Conservation (phyloP, 2,329 filamentous ascomycete genomes). For the Mycocentrospora acerina region DNA sequence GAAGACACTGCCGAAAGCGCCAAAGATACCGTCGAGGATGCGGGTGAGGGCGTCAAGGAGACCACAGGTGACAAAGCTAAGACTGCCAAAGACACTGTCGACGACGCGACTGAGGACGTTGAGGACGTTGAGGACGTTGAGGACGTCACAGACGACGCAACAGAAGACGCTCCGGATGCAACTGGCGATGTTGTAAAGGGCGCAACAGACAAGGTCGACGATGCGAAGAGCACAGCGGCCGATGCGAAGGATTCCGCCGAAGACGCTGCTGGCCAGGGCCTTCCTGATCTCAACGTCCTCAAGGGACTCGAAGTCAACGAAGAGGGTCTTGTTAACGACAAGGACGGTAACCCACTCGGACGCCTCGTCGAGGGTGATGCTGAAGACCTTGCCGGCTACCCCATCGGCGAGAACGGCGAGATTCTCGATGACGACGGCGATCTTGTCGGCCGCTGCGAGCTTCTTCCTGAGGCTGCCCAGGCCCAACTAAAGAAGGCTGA, state of each 20-base stretch:
- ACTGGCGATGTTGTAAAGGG: slow-evolving; percentile 35
- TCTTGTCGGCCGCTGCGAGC: slow-evolving; percentile 56
- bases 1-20: slow-evolving; percentile 37
- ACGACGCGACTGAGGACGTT: slow-evolving; percentile 35
- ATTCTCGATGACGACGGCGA: slow-evolving; percentile 59
- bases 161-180: slow-evolving; percentile 38
- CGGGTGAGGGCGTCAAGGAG: slow-evolving; percentile 30
- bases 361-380: slow-evolving; percentile 55
- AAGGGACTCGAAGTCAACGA: slow-evolving; percentile 56
- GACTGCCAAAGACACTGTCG: slow-evolving; percentile 33
- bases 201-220: slow-evolving; percentile 13
- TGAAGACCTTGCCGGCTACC: slow-evolving; percentile 55
- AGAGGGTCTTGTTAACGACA: slow-evolving; percentile 56
- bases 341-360: slow-evolving; percentile 52
- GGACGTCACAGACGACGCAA: slow-evolving; percentile 37
- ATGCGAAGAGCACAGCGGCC: slow-evolving; percentile 7
- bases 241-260: slow-evolving; percentile 26
- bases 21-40: slow-evolving; percentile 30
- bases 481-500: slow-evolving; percentile 45
- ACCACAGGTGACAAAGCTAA: slow-evolving; percentile 40
- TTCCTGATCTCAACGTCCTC: slow-evolving; percentile 50
- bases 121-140: slow-evolving; percentile 34
- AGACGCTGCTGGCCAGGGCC: slow-evolving; percentile 30
- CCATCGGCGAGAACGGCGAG: slow-evolving; percentile 56
- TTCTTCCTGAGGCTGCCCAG: slow-evolving; percentile 49